These are phyloP conservation scores for Hyphochytrium catenoides DNA, from an alignment of 352 stramenopile genomes.

Conservation along the genomic window DNA sequence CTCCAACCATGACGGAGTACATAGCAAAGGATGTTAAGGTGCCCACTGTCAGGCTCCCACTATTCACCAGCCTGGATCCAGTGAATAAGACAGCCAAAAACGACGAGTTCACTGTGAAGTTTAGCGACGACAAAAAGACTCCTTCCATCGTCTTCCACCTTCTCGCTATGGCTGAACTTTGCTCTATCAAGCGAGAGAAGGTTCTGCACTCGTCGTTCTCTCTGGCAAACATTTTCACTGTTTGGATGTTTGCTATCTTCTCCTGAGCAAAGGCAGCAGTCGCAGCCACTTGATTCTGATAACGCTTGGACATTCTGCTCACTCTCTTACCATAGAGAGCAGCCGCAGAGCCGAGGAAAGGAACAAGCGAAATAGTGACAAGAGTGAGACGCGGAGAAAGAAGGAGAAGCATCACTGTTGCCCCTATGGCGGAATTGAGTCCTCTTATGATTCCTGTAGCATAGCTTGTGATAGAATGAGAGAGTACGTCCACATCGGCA, in stretches of 20 bases:
- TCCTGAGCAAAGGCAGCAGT: conserved; percentile 61
- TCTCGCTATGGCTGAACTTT: conserved; percentile 32
- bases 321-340: conserved; percentile 62
- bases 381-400: conserved; percentile 68
- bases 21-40: conserved; percentile 67
- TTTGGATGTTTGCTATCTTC: conserved; percentile 59
- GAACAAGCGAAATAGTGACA: conserved; percentile 54
- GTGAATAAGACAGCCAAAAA: conserved; percentile 71
- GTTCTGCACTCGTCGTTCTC: conserved; percentile 30
- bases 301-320: conserved; percentile 34
- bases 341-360: conserved; percentile 34
- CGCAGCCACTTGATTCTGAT: conserved; percentile 39
- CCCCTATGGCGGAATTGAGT: conserved; percentile 60
- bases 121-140: conserved; percentile 66
- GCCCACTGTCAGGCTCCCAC: conserved; percentile 60
- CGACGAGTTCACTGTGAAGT: conserved; percentile 60
- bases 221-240: conserved; percentile 61
- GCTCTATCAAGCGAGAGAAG: conserved; percentile 37
- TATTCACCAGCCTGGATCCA: conserved; percentile 51
- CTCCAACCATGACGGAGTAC: conserved; percentile 68
- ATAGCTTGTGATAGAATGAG: conserved; percentile 58
- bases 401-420: conserved; percentile 56
- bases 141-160: conserved; percentile 46
- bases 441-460: conserved; percentile 59
- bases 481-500: conserved; percentile 62